phyloP scores from a whole-genome alignment of 805 yeast species.

The Blastobotrys americana region DNA sequence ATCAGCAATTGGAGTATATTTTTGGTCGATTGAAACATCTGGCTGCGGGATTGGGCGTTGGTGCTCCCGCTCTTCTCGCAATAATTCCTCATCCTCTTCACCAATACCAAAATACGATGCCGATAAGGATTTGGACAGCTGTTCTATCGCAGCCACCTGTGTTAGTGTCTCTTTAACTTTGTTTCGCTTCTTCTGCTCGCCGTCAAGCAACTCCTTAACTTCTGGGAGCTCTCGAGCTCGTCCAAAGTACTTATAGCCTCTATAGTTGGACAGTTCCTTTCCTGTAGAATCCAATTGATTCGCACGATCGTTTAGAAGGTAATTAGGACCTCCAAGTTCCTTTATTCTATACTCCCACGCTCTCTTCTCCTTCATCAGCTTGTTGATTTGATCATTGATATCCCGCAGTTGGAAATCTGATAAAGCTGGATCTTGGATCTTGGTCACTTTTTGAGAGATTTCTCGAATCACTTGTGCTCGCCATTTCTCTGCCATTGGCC shows the following conservation, averaged over 20 bases:
- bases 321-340: slow-evolving; percentile 69
- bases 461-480: slow-evolving; percentile 55
- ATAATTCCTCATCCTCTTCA: slow-evolving; percentile 20
- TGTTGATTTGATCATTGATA: slow-evolving; percentile 66
- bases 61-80: slow-evolving; percentile 18
- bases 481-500: slow-evolving; percentile 68
- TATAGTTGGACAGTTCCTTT: slow-evolving; percentile 27
- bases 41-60: slow-evolving; percentile 7
- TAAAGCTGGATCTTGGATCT: slow-evolving; percentile 54
- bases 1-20: slow-evolving; percentile 8
- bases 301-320: slow-evolving; percentile 30
- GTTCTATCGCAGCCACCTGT: slow-evolving; percentile 8
- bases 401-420: slow-evolving; percentile 62
- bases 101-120: slow-evolving; percentile 28
- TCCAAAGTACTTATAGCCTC: slow-evolving; percentile 72
- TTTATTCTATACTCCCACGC: slow-evolving; percentile 75
- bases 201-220: slow-evolving; percentile 44
- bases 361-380: slow-evolving; percentile 54
- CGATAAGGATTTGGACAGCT: slow-evolving; percentile 11
- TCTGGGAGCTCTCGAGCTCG: slow-evolving; percentile 77
- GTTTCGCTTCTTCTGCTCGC: slow-evolving; percentile 24
- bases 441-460: slow-evolving; percentile 50
- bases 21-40: neutral
- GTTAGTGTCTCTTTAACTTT: slow-evolving; percentile 15
- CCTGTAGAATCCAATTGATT: slow-evolving; percentile 9